Evolutionary conservation across 495 filamentous ascomycete genomes (phyloP).

Genomic region (Daldinia loculata): DNA sequence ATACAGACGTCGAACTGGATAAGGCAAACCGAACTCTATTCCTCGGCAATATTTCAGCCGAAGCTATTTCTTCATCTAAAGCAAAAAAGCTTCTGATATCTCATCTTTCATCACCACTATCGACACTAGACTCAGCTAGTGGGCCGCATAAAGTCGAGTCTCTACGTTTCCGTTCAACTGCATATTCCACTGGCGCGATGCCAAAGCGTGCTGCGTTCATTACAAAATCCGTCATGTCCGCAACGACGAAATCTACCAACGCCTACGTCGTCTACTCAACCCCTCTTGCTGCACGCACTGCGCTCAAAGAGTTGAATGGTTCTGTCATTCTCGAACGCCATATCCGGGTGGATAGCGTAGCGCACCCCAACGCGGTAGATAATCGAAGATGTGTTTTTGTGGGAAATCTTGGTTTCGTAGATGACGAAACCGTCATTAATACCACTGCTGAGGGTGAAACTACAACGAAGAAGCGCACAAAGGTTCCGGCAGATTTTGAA

Average conservation of each 20-base stretch:
- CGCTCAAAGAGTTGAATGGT: slow-evolving; percentile 81
- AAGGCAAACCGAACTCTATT: slow-evolving; percentile 93
- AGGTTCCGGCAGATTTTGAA: slow-evolving; percentile 85
- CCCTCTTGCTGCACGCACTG: slow-evolving; percentile 74
- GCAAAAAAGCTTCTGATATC: slow-evolving; percentile 77
- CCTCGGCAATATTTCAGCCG: slow-evolving; percentile 85
- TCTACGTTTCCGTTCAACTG: slow-evolving; percentile 90
- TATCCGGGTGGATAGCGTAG: slow-evolving; percentile 86
- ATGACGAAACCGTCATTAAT: slow-evolving; percentile 74
- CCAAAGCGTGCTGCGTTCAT: slow-evolving; percentile 93
- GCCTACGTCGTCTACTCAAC: slow-evolving; percentile 91
- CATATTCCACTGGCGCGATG: slow-evolving; percentile 76
- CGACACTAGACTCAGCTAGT: slow-evolving; percentile 54
- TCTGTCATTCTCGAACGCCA: slow-evolving; percentile 86
- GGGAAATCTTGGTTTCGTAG: slow-evolving; percentile 94
- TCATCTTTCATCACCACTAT: slow-evolving; percentile 63
- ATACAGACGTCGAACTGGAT: slow-evolving; percentile 68
- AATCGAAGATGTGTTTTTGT: slow-evolving; percentile 94
- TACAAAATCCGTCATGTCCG: slow-evolving; percentile 79
- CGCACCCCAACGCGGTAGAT: slow-evolving; percentile 84
- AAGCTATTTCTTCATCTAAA: slow-evolving; percentile 80
- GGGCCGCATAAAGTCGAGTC: slow-evolving; percentile 79
- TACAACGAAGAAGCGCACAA: slow-evolving; percentile 70
- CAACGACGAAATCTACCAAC: slow-evolving; percentile 91
- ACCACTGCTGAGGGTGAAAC: slow-evolving; percentile 65